Conservation (phyloP, 495 filamentous ascomycete genomes). For the Penicillium steckii region DNA sequence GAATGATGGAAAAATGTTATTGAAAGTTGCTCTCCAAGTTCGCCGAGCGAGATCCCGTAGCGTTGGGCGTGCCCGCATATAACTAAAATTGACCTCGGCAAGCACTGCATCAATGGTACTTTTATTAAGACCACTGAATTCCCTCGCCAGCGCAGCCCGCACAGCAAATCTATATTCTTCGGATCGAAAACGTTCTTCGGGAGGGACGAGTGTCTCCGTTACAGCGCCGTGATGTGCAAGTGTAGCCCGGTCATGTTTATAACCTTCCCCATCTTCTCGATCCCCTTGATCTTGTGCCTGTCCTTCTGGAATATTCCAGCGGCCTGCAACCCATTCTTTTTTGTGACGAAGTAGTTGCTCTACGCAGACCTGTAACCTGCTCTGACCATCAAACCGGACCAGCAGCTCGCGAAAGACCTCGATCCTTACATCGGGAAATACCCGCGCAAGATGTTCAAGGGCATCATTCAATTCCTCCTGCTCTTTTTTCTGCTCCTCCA, state of each 20-base stretch:
- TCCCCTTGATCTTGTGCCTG: slow-evolving; percentile 17
- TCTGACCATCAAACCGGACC: slow-evolving; percentile 74
- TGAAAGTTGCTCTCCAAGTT: slow-evolving; percentile 84
- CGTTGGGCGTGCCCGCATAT: slow-evolving; percentile 70
- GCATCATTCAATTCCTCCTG: slow-evolving; percentile 73
- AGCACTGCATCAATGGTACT: slow-evolving; percentile 85
- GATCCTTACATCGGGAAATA: slow-evolving; percentile 85
- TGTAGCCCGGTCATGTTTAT: slow-evolving; percentile 1
- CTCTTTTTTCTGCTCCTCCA: slow-evolving; percentile 33
- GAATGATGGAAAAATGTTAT: slow-evolving; percentile 67
- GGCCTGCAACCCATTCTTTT: slow-evolving; percentile 69
- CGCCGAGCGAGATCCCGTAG: slow-evolving; percentile 72
- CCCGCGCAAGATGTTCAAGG: slow-evolving; percentile 64
- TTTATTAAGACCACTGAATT: slow-evolving; percentile 78
- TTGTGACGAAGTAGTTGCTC: slow-evolving; percentile 80
- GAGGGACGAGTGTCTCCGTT: slow-evolving; percentile 46
- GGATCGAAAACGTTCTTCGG: slow-evolving; percentile 72
- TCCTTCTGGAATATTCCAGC: slow-evolving; percentile 57
- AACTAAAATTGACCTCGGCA: slow-evolving; percentile 87
- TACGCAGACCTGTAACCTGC: slow-evolving; percentile 78
- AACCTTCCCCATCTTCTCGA: slow-evolving; percentile 3
- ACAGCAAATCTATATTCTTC: slow-evolving; percentile 71
- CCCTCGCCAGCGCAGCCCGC: slow-evolving; percentile 59
- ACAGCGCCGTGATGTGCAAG: slow-evolving; percentile 5
- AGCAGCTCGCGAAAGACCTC: slow-evolving; percentile 95